Base-by-base conservation (phyloP, 352 stramenopile species). In the Plasmopara viticola region DNA sequence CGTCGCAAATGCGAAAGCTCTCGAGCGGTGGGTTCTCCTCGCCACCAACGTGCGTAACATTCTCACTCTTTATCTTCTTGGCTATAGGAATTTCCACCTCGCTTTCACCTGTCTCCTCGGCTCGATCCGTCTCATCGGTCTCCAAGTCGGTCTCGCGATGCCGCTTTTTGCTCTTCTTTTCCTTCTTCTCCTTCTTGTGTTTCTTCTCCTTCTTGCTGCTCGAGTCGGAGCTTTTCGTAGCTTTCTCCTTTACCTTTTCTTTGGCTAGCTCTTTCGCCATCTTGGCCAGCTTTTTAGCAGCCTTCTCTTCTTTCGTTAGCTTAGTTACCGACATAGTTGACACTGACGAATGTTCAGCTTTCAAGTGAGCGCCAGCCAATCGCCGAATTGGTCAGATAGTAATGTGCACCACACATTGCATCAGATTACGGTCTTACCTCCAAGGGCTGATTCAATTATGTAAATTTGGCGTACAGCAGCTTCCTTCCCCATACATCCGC, bases 161-260 rank as follows among this genome's bases (percentile, higher is more conserved):
- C 41, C 78, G 78, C 59, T 89, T 89, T 63, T 91, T 89, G 45
- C 59, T 64, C 64, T 86, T 87, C 54, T 88, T 87, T n/a, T 78
- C 56, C 51, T 84, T 79, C 52, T 86, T 88, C 9, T 80, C 58
- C 44, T 78, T 76, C 55, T 83, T 80, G 2, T 68, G 51, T 63
- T 82, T 82, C 62, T 87, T 84, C 7, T 70, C 44, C 45, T 80
- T 73, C 62, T 84, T 82, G 17, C 68, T 50, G 10, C 31, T 35
- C 31, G 31, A 35, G 10, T 35, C 7, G 10, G 31, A 35, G 31
- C 0, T 35, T 35, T 35, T 12, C 2, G 6, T 31, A 5, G 28
- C 30, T 51, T 68, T 64, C n/a, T 53, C 56, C 17, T 58, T 55
- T 2, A 61, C 66, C 3, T 64, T 10, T 56, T 84, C 56, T 12